Percentiles rank a stretch among this genome's conserved stretches.
Evolutionary conservation across 768 basidiomycete genomes (phyloP).

Genomic region (Boletus pseudo-olivaceus): DNA sequence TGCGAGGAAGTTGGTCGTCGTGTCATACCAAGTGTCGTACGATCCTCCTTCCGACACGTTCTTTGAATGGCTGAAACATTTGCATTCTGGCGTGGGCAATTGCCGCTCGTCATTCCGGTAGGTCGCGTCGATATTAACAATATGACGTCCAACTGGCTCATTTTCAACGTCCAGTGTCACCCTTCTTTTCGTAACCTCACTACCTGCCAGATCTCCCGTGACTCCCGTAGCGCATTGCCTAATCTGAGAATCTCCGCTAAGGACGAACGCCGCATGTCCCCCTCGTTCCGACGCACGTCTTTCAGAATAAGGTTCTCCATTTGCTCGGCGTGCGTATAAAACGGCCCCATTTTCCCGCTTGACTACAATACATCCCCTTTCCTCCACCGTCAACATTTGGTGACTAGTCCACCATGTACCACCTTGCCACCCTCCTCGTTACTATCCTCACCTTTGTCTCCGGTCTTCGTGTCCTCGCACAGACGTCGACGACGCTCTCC

Average conservation of each 20-base stretch:
- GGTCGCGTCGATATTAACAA: background rate
- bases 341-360: background rate
- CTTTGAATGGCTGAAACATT: background rate
- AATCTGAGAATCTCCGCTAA: background rate
- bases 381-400: background rate
- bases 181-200: background rate
- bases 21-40: background rate
- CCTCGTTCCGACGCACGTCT: background rate
- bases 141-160: too few relatives aligned
- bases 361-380: background rate
- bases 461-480: conserved; percentile 19
- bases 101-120: background rate
- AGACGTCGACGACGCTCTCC: conserved; percentile 28
- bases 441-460: conserved; percentile 12
- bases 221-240: background rate
- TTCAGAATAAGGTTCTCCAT: background rate
- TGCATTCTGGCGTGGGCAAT: background rate
- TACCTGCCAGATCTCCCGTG: background rate
- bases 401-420: conserved; percentile 23
- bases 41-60: background rate
- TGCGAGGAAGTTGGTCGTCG: background rate
- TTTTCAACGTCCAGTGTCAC: background rate
- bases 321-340: conserved; percentile 19
- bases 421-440: conserved; percentile 14
- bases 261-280: background rate